Evolutionary conservation across 305 asterid genomes (phyloP).

Genomic region (Ilex paraguariensis): DNA sequence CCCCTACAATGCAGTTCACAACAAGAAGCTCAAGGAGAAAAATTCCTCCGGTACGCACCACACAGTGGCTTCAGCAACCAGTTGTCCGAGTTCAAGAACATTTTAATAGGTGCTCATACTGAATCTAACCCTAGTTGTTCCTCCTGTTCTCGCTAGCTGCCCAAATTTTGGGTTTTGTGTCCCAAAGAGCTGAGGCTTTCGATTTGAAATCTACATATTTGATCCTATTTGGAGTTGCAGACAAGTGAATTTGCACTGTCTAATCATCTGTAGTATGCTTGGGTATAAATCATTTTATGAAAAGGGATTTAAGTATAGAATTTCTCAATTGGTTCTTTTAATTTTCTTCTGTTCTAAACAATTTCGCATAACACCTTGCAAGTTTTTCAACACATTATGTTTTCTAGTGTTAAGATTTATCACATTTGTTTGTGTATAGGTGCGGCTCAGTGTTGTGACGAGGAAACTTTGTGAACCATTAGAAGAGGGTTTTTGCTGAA

Average conservation of each 20-base stretch:
- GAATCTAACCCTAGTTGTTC: slow-evolving; percentile 76
- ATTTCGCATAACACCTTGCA: too few relatives aligned
- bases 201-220: slow-evolving; percentile 77
- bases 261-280: too few relatives aligned
- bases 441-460: too few relatives aligned
- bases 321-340: too few relatives aligned
- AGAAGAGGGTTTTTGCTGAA: too few relatives aligned
- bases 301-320: too few relatives aligned
- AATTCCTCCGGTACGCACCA: slow-evolving; percentile 89
- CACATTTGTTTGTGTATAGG: too few relatives aligned
- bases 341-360: too few relatives aligned
- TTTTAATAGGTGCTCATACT: slow-evolving; percentile 62
- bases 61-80: slow-evolving; percentile 99
- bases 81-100: slow-evolving; percentile 82
- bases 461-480: too few relatives aligned
- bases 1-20: slow-evolving; percentile 17
- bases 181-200: slow-evolving; percentile 64
- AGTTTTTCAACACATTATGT: too few relatives aligned
- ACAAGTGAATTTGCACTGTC: slow-evolving; percentile 22
- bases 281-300: too few relatives aligned
- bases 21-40: slow-evolving; percentile 22
- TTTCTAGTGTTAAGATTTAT: too few relatives aligned
- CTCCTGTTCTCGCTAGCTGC: slow-evolving; percentile 94
- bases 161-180: slow-evolving; percentile 81
- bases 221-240: slow-evolving; percentile 60